Conservation (phyloP, 306 rosid species). For the Glycine tomentella region DNA sequence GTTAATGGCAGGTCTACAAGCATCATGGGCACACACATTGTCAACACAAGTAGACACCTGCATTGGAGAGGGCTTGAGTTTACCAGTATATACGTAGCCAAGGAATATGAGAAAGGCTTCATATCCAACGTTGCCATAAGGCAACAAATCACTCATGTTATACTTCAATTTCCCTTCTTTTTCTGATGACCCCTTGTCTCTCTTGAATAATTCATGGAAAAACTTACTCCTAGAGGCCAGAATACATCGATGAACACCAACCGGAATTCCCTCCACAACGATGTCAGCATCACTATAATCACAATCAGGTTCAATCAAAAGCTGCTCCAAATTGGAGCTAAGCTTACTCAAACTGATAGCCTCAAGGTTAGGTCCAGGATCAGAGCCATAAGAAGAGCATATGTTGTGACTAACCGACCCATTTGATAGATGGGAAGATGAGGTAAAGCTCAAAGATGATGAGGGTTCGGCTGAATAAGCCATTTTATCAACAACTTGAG, state of each 20-base stretch:
- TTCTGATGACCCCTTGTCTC: conserved; percentile 49
- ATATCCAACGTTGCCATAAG: conserved; percentile 73
- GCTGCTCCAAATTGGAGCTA: conserved; percentile 82
- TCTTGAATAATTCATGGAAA: conserved; percentile 77
- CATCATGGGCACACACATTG: conserved; percentile 75
- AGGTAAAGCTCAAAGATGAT: conserved; percentile 87
- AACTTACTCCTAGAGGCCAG: conserved; percentile 82
- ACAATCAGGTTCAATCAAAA: conserved; percentile 66
- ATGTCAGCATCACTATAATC: conserved; percentile 81
- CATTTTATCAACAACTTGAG: conserved; percentile 51
- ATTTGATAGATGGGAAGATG: conserved; percentile 78
- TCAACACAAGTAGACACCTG: conserved; percentile 94
- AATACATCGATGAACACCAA: conserved; percentile 80
- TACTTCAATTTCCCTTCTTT: conserved; percentile 71
- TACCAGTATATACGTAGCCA: conserved; percentile 80
- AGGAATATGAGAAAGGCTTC: conserved; percentile 80
- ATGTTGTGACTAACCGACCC: conserved; percentile 68
- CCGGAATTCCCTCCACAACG: conserved; percentile 64
- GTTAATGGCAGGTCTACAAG: conserved; percentile 90
- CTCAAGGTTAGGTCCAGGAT: conserved; percentile 70
- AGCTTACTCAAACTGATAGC: conserved; percentile 75
- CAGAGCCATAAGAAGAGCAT: conserved; percentile 52
- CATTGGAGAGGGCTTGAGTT: conserved; percentile 72
- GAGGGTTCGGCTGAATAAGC: conserved; percentile 82
- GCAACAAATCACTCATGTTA: conserved; percentile 74